These are phyloP conservation scores for Aegilops longissima DNA, from an alignment of 176 grass and related monocot species.

Conservation along the genomic window DNA sequence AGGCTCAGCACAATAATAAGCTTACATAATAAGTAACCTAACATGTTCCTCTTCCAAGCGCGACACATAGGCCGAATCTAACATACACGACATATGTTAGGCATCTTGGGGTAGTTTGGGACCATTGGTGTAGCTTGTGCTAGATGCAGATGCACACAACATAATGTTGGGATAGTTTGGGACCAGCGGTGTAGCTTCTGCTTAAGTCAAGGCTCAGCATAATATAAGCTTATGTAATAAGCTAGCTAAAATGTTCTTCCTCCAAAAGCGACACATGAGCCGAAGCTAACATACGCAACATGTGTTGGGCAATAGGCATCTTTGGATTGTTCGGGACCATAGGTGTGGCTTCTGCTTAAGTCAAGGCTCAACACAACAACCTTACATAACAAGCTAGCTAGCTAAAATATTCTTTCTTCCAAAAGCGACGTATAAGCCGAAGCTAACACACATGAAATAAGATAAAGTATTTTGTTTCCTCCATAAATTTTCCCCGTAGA, in stretches of 20 bases:
- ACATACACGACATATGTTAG: not conserved
- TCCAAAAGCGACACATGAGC: not conserved
- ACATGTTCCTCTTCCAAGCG: not conserved
- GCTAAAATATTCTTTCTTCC: not conserved
- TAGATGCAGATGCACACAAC: too few species aligned
- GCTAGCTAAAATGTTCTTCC: not conserved
- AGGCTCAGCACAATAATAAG: not conserved
- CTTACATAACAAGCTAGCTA: not conserved
- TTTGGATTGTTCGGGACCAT: not conserved
- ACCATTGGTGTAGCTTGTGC: too few species aligned
- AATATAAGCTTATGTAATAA: not conserved
- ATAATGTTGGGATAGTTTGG: too few species aligned
- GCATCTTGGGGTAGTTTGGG: not conserved
- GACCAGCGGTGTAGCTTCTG: not conserved
- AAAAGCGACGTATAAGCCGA: not conserved
- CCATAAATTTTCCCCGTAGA: not conserved
- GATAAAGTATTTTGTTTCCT: too few species aligned
- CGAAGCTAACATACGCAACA: not conserved
- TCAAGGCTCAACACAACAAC: conserved; percentile 4
- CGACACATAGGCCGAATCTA: not conserved
- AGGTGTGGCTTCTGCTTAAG: not conserved
- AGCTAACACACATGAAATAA: not conserved
- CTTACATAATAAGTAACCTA: not conserved
- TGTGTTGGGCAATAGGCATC: too few species aligned
- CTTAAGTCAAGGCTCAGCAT: conserved; percentile 15